phyloP scores from a whole-genome alignment of 345 rosid genomes.

The Geranium rotundifolium region DNA sequence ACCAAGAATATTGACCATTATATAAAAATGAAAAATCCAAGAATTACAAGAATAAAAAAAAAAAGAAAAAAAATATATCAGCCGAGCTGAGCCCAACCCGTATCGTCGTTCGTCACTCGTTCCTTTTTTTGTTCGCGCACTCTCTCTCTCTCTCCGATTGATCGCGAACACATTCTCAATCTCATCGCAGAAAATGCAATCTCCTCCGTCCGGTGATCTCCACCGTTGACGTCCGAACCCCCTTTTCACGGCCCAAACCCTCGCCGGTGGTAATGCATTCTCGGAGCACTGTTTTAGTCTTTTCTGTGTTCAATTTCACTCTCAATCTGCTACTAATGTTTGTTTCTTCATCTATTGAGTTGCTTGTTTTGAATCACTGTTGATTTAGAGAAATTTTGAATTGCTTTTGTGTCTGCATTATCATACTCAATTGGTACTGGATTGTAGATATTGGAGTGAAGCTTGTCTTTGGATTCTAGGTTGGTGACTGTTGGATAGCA shows the following conservation, averaged over 20 bases:
- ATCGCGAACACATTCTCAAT: too few species aligned
- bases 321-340: too few species aligned
- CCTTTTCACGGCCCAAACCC: background rate
- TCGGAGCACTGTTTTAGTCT: background rate
- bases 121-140: too few species aligned
- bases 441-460: background rate
- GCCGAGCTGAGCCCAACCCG: too few species aligned
- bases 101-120: too few species aligned
- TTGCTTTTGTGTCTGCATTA: background rate
- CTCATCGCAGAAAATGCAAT: too few species aligned
- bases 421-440: background rate
- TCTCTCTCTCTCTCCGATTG: background rate
- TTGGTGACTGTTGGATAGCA: too few species aligned
- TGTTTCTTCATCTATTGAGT: background rate
- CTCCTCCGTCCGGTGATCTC: background rate
- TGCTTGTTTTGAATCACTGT: background rate
- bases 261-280: constrained; percentile 4
- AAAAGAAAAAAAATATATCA: too few species aligned
- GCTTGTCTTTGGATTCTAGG: too few species aligned
- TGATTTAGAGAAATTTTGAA: constrained; percentile 1
- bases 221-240: constrained; percentile 5
- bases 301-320: constrained; percentile 1
- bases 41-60: too few species aligned
- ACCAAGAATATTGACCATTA: too few species aligned
- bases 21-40: too few species aligned